Conservation (phyloP, 2,329 filamentous ascomycete genomes). For the Cephalotrichum gorgonifer region DNA sequence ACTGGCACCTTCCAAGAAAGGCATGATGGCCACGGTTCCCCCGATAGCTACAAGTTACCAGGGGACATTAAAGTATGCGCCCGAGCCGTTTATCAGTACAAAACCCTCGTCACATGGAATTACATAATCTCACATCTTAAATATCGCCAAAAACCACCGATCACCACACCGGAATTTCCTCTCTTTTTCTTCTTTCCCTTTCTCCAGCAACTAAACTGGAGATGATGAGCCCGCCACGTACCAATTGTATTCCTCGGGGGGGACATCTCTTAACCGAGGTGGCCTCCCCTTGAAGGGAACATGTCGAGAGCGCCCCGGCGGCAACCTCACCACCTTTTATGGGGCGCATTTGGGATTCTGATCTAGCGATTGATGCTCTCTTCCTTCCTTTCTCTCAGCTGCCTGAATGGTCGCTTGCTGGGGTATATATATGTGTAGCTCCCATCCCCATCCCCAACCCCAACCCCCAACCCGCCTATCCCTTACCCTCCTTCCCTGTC, state of each 20-base stretch:
- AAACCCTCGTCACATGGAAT: neutral
- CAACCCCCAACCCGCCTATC: too few species aligned
- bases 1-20: too few species aligned
- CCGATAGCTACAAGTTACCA: too few species aligned
- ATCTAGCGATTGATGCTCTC: constrained; percentile 34
- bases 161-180: constrained; percentile 1
- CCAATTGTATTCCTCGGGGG: constrained; percentile 16
- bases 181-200: constrained; percentile 22
- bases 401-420: neutral
- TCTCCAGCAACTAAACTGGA: constrained; percentile 67
- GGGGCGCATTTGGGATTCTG: constrained; percentile 53
- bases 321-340: constrained; percentile 51
- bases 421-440: too few species aligned
- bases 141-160: neutral
- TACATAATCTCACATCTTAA: neutral
- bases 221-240: constrained; percentile 60
- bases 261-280: neutral
- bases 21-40: too few species aligned
- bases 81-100: too few species aligned
- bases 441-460: too few species aligned
- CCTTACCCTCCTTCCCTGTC: too few species aligned
- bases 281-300: constrained; percentile 26
- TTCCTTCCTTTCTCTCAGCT: constrained; percentile 2
- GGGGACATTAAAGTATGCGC: too few species aligned
- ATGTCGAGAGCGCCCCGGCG: constrained; percentile 55